Evolutionary conservation across 371 early-diverging fungal genomes (phyloP), one percentile per base, ranked within the genome.

Genomic region (Dichotomocladium elegans): DNA sequence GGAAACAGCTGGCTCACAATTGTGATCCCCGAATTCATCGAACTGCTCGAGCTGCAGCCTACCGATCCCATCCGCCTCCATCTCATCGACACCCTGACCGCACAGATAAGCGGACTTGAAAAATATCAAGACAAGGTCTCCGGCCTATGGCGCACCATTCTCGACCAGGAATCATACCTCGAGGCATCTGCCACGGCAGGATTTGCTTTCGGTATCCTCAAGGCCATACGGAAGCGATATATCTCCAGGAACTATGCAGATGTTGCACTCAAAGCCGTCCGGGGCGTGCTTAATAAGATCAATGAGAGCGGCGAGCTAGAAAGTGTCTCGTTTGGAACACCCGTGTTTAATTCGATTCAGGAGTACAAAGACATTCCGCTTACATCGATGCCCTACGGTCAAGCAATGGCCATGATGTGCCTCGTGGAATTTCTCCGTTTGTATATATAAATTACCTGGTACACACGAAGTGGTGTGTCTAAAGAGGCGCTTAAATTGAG

Each of bases 391-490:
- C 63, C 63, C 5, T 62, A 62, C 26, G 63, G 63, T 40, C 63
- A 62, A 15, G 63, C 63, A 11, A 62, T 62, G 63, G 63, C 41
- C 12, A 62, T 62, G 51, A 62, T 62, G 63, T 58, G 63, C 28
- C 41, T 62, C 28, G 62, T 62, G 14, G 62, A 62, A 29, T 47
- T 55, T n/a, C 35, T 55, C 3, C 55, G 47, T 0, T 42, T 30
- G 14, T 55, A 55, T 26, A 12, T 55, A 27, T 40, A 55, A 22
- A 34, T n/a, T n/a, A n/a, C n/a, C n/a, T n/a, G n/a, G n/a, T n/a
- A n/a, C n/a, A n/a, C n/a, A n/a, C n/a, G n/a, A n/a, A n/a, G n/a
- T n/a, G n/a, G n/a, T n/a, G n/a, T n/a, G n/a, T n/a, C n/a, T n/a
- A n/a, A n/a, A n/a, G n/a, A n/a, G n/a, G n/a, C n/a, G n/a, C n/a